Conservation (phyloP, 108 stramenopile species). For the Craspedostauros australis region DNA sequence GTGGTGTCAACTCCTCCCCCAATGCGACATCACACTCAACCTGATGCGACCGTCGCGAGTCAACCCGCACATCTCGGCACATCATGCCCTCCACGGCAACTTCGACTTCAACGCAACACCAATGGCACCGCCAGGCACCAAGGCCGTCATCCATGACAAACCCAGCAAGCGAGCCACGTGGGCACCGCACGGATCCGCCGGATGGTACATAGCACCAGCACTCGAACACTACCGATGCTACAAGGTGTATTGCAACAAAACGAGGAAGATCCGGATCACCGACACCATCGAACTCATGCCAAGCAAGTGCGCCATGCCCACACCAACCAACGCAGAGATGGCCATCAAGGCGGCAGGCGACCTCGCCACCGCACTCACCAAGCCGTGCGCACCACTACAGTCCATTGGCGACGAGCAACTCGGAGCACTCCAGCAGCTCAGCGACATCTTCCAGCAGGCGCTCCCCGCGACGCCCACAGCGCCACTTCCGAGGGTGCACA, state of each 20-base stretch:
- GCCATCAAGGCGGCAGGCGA: too few species aligned
- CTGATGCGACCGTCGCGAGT: conserved; percentile 22
- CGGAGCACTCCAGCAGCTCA: too few species aligned
- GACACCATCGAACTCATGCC: conserved; percentile 39
- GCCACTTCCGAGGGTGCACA: too few species aligned
- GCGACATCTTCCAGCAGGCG: too few species aligned
- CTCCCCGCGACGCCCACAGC: too few species aligned
- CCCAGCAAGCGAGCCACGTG: too few species aligned
- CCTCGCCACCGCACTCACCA: too few species aligned
- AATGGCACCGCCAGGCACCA: too few species aligned
- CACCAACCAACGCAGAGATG: conserved; percentile 1
- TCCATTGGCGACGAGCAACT: too few species aligned
- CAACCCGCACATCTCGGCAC: conserved; percentile 32
- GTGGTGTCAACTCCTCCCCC: conserved; percentile 23
- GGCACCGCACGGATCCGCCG: conserved; percentile 25
- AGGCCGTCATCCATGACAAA: too few species aligned
- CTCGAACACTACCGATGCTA: conserved; percentile 40
- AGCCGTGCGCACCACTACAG: too few species aligned
- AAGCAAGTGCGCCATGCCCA: conserved; percentile 6
- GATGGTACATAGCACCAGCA: conserved; percentile 45
- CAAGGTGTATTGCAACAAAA: conserved; percentile 16
- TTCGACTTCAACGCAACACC: too few species aligned
- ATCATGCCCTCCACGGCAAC: conserved; percentile 17
- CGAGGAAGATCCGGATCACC: conserved; percentile 6
- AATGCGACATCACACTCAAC: conserved; percentile 30